These are phyloP conservation scores for Cadophora malorum DNA, from an alignment of 2,329 filamentous ascomycete genomes.

Conservation along the genomic window DNA sequence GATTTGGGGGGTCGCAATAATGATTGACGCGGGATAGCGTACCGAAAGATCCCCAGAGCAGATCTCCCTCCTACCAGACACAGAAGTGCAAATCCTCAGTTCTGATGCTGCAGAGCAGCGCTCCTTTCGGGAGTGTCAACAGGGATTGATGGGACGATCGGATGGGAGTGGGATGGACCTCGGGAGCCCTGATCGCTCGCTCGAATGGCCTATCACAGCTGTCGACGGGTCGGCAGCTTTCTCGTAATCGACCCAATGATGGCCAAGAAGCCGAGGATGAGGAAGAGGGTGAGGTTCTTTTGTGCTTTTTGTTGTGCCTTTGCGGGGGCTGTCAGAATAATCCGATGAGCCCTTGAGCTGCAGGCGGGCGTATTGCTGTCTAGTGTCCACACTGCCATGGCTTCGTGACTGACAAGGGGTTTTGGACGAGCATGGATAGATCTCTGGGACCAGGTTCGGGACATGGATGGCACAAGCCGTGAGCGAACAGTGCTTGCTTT, in stretches of 20 bases:
- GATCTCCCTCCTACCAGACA: slow-evolving; percentile 8
- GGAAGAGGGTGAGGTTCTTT: neutral
- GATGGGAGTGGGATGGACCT: too few relatives aligned
- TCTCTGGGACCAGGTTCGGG: neutral
- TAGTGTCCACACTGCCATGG: neutral
- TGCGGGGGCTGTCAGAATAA: neutral
- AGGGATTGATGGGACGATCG: slow-evolving; percentile 17
- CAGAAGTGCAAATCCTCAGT: slow-evolving; percentile 21
- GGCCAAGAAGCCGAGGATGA: neutral
- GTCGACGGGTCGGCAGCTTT: neutral
- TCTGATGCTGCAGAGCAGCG: slow-evolving; percentile 9
- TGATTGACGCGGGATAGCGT: slow-evolving; percentile 13
- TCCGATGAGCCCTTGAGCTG: neutral
- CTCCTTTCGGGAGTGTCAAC: slow-evolving; percentile 17
- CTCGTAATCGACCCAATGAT: slow-evolving; percentile 18
- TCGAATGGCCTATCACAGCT: neutral
- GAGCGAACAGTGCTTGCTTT: slow-evolving; percentile 2
- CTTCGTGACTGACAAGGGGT: neutral
- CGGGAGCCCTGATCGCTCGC: slow-evolving; percentile 10
- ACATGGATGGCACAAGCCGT: slow-evolving; percentile 7
- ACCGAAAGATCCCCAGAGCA: slow-evolving; percentile 18
- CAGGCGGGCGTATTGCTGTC: neutral
- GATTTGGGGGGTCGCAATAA: slow-evolving; percentile 2
- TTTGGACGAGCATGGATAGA: neutral
- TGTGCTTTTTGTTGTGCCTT: slow-evolving; percentile 11